phyloP scores from a whole-genome alignment of 495 filamentous ascomycete genomes.

The Penicillium steckii region DNA sequence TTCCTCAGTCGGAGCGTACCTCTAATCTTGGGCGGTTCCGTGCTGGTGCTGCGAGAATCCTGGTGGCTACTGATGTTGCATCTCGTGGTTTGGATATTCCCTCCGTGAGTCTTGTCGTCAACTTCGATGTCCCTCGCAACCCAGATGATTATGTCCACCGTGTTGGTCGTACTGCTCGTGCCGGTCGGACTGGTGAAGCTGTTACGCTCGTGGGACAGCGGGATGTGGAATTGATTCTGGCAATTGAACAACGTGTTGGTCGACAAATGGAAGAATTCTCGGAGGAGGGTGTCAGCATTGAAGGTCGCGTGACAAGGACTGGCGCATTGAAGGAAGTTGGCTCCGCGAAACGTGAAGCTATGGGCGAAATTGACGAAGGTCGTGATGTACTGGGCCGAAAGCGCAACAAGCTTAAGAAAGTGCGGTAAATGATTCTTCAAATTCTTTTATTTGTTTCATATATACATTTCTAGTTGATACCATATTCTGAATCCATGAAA shows the following conservation, averaged over 20 bases:
- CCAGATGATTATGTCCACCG: conserved; percentile 98
- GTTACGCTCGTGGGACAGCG: conserved; percentile 90
- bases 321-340: conserved; percentile 78
- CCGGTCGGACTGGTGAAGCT: conserved; percentile 75
- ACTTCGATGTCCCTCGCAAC: conserved; percentile 92
- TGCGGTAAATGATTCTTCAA: conserved; percentile 26
- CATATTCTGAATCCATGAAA: conserved; percentile 7
- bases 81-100: conserved; percentile 96
- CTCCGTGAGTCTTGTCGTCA: conserved; percentile 83
- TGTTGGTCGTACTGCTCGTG: conserved; percentile 91
- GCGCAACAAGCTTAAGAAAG: conserved; percentile 47
- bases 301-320: conserved; percentile 79
- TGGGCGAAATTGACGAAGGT: conserved; percentile 87
- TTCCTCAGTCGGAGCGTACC: conserved; percentile 78
- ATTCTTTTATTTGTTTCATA: neutral
- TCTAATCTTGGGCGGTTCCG: conserved; percentile 89
- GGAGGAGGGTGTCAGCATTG: conserved; percentile 88
- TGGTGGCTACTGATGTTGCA: conserved; percentile 95
- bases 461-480: conserved; percentile 16
- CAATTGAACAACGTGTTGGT: conserved; percentile 83
- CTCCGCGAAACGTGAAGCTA: conserved; percentile 86
- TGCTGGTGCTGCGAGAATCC: conserved; percentile 82
- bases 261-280: conserved; percentile 75
- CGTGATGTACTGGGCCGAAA: conserved; percentile 67
- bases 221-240: conserved; percentile 81